Evolutionary conservation across 2,329 filamentous ascomycete genomes (phyloP).

Genomic region (Cladophialophora bantiana): DNA sequence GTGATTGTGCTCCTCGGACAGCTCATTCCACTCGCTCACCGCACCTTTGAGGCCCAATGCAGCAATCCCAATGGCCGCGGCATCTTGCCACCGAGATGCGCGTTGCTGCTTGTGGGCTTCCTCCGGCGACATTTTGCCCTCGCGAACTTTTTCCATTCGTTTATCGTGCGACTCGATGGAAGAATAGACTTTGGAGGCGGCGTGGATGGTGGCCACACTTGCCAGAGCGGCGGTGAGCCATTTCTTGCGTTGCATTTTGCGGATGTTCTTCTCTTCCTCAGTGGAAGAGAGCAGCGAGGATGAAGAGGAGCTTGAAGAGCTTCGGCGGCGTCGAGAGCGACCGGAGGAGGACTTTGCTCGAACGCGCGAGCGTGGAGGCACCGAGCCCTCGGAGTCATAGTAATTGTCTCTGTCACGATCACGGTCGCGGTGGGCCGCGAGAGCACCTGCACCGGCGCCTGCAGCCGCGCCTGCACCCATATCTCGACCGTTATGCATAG

Average conservation of each 20-base stretch:
- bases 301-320: slow-evolving; percentile 53
- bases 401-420: slow-evolving; percentile 26
- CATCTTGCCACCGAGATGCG: slow-evolving; percentile 69
- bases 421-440: slow-evolving; percentile 24
- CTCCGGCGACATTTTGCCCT: slow-evolving; percentile 68
- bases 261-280: slow-evolving; percentile 68
- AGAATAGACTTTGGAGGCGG: slow-evolving; percentile 69
- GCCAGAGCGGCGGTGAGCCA: slow-evolving; percentile 70
- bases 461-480: slow-evolving; percentile 29
- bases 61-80: slow-evolving; percentile 69
- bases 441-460: slow-evolving; percentile 35
- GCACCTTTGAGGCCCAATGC: slow-evolving; percentile 73
- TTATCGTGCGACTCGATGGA: slow-evolving; percentile 70
- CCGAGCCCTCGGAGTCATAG: slow-evolving; percentile 40
- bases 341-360: slow-evolving; percentile 37
- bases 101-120: slow-evolving; percentile 69
- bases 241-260: slow-evolving; percentile 72
- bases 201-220: slow-evolving; percentile 73
- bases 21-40: slow-evolving; percentile 71
- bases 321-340: slow-evolving; percentile 32
- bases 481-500: slow-evolving; percentile 31
- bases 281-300: slow-evolving; percentile 63
- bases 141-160: slow-evolving; percentile 64
- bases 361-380: slow-evolving; percentile 38
- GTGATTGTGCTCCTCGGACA: slow-evolving; percentile 67